Conservation (phyloP, 768 basidiomycete genomes). For the Psilocybe tampanensis region DNA sequence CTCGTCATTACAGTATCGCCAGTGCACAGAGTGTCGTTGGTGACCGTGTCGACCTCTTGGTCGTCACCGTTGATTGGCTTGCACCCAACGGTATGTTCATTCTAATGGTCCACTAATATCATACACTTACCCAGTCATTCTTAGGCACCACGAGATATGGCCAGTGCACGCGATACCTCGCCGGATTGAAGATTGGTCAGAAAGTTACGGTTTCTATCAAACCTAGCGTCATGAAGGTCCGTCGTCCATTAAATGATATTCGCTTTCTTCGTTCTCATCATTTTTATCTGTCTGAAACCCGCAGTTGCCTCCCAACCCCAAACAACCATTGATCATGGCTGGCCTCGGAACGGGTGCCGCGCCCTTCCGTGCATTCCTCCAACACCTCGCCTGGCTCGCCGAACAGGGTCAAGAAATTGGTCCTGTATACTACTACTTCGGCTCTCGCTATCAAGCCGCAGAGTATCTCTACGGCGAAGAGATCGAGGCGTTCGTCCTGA, state of each 20-base stretch:
- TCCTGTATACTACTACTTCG: conserved; percentile 97
- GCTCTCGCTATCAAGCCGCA: conserved; percentile 91
- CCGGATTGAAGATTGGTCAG: conserved; percentile 79
- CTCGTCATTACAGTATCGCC: conserved; percentile 97
- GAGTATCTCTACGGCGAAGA: conserved; percentile 98
- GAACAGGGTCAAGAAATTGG: conserved; percentile 81
- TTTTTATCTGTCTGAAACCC: neutral
- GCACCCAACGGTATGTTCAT: conserved; percentile 72
- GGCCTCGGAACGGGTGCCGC: conserved; percentile 98
- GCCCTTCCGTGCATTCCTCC: conserved; percentile 98
- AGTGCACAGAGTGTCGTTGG: conserved; percentile 95
- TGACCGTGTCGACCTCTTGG: conserved; percentile 89
- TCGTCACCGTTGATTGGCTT: conserved; percentile 96
- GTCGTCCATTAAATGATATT: conserved; percentile 16
- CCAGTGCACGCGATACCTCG: conserved; percentile 96
- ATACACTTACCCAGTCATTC: neutral
- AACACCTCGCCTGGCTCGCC: conserved; percentile 86
- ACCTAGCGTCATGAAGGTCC: conserved; percentile 98
- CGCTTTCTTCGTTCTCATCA: neutral
- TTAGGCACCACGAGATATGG: conserved; percentile 80
- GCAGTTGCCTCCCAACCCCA: conserved; percentile 80
- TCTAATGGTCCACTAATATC: neutral
- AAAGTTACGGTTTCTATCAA: conserved; percentile 98
- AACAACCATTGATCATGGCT: conserved; percentile 96
- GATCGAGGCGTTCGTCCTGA: conserved; percentile 90